Evolutionary conservation across 805 yeast genomes (phyloP).

Genomic region (Candida jianshihensis): DNA sequence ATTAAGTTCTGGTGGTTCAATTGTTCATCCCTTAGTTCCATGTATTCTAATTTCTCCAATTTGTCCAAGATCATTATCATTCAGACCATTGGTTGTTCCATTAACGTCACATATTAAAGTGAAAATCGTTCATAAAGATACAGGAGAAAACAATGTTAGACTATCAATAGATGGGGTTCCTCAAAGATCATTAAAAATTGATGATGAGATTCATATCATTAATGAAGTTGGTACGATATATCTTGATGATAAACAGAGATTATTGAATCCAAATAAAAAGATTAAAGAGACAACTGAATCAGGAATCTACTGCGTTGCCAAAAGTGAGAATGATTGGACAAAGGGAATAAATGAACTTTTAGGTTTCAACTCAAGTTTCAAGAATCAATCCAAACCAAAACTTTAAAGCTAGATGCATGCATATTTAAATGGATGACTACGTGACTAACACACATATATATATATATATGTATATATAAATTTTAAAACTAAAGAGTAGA

Average conservation of each 20-base stretch:
- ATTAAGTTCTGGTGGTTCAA: constrained; percentile 84
- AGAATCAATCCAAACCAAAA: constrained; percentile 29
- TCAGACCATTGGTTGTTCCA: constrained; percentile 82
- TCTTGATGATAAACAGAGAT: constrained; percentile 38
- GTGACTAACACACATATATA: too few relatives aligned
- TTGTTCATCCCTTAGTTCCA: constrained; percentile 83
- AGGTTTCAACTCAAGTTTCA: constrained; percentile 84
- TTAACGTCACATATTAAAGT: constrained; percentile 66
- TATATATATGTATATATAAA: too few relatives aligned
- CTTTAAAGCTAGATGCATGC: too few relatives aligned
- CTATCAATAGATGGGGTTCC: constrained; percentile 82
- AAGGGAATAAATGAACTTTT: constrained; percentile 78
- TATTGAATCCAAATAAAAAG: constrained; percentile 27
- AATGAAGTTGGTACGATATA: constrained; percentile 58
- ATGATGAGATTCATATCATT: constrained; percentile 73
- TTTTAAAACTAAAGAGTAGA: constrained; percentile 1
- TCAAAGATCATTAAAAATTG: constrained; percentile 57
- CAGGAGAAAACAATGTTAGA: constrained; percentile 39
- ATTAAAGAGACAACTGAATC: constrained; percentile 22
- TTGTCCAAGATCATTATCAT: constrained; percentile 86
- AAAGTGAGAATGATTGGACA: constrained; percentile 85
- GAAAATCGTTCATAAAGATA: constrained; percentile 44
- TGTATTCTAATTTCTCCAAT: constrained; percentile 82
- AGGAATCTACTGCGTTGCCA: constrained; percentile 86
- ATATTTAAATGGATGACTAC: too few relatives aligned